Conservation (phyloP, 1,139 yeast genomes). For the Protomyces macrosporus region DNA sequence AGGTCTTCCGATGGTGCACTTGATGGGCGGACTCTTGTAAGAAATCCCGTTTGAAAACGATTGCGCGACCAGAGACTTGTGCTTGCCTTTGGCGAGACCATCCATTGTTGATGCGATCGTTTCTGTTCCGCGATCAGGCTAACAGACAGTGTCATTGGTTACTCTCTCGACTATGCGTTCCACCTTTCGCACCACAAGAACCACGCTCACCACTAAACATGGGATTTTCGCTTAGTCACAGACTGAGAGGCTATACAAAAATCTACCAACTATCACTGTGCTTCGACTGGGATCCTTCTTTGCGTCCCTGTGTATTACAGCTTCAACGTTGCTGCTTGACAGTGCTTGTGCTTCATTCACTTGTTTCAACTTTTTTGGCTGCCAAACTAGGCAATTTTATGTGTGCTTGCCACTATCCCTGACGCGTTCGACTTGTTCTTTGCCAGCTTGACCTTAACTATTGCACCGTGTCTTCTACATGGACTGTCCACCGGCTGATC, state of each 20-base stretch:
- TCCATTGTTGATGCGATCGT: not conserved
- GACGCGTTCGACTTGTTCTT: too few relatives aligned
- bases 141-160: constrained; percentile 12
- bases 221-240: not conserved
- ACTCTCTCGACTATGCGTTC: constrained; percentile 25
- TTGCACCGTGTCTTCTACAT: too few relatives aligned
- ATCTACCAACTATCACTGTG: not conserved
- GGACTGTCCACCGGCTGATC: too few relatives aligned
- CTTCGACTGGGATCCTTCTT: not conserved
- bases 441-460: too few relatives aligned
- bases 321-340: not conserved
- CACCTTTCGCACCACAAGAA: constrained; percentile 26
- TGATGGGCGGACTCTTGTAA: constrained; percentile 20
- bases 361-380: not conserved
- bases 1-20: constrained; percentile 54
- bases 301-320: too few relatives aligned
- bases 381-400: not conserved
- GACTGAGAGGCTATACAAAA: not conserved
- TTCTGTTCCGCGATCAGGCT: not conserved
- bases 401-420: too few relatives aligned
- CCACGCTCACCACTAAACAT: constrained; percentile 19
- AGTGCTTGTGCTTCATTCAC: not conserved
- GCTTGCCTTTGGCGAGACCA: not conserved
- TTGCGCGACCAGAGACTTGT: not conserved
- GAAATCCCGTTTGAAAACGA: not conserved